Base-by-base conservation (phyloP, 345 rosid genomes). In the Rhizophora apiculata region DNA sequence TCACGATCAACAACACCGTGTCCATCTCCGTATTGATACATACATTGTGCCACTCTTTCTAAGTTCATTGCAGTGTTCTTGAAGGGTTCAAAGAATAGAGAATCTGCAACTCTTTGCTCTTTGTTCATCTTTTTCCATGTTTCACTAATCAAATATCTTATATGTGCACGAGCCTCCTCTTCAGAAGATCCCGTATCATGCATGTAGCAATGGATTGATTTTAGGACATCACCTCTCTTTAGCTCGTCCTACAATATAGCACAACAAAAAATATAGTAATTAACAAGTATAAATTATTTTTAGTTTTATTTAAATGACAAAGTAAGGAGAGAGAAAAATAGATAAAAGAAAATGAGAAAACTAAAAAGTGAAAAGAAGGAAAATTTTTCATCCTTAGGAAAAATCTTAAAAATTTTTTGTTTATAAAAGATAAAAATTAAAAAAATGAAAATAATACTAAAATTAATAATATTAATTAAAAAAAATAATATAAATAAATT, bases 41-140 rank as follows among this genome's bases (percentile, higher is more conserved):
- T 62, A 59, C 59, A 81, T 2, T 63, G 80, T 0, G 85, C 58
- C 74, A 60, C 59, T 37, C 91, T 84, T 2, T 65, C 82, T 0
- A 79, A 8, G 58, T 81, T 83, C 34, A 79, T 49, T 4, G 51
- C 59, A 46, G 57, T 16, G 62, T 36, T 68, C 2, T 63, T 9
- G 29, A 79, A 78, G 60, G 29, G 62, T 0, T 20, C 20, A 6
- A 69, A 43, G 19, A 72, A 34, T 1, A 20, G 39, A 16, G 37
- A 52, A 26, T 68, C 13, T 16, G 18, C 21, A 6, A 19, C 6
- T 3, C 21, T 9, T 0, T 3, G 6, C 22, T 71, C 72, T 56
- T 60, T 31, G 43, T 84, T 86, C 58, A 84, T 76, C 34, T 79
- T 76, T 53, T 74, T 77, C 88, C 86, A 86, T 20, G 71, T 30